Base-by-base conservation (phyloP, 805 yeast genomes). In the Saccharomycopsis sp. region DNA sequence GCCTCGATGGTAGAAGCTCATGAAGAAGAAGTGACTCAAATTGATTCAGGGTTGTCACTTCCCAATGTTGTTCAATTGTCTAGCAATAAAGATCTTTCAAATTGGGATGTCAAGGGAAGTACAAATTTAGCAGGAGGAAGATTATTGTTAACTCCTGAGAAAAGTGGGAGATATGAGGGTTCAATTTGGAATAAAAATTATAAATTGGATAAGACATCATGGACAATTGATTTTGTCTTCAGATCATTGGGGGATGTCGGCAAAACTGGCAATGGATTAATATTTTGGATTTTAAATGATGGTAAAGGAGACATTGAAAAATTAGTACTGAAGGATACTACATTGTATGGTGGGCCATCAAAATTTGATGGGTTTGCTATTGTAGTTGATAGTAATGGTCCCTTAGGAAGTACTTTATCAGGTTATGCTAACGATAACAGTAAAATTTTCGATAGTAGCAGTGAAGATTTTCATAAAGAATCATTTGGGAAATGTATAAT, bases 301-400 rank as follows among this genome's bases (percentile, higher is more conserved):
- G 51, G 51, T 16, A 41, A 53, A 8, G 49, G 51, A 3, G 47
- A 50, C 9, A 59, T 62, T 1, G 43, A 48, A 22, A 41, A 48
- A 23, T 52, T 36, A 40, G 48, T 48, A 14, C 43, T 42, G 33
- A 19, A 41, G 16, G 67, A 65, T 45, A 64, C 64, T 13, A 45
- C 55, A 1, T 61, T 66, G 45, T 78, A 62, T 54, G 75, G 75
- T 37, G 85, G 86, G 2, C 84, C 86, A 2, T 51, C 63, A 0
- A 56, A 58, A 9, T 84, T 66, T 53, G 80, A 77, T 53, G 94
- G 94, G 19, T 63, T 84, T 40, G 81, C 79, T 48, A 58, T 84
- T 6, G 59, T 77, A 37, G 60, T 81, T 38, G 84, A 81, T 56
- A 68, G 70, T 35, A 65, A 71, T 42, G 70, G 72, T 17, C 58